These are phyloP conservation scores for Cryphonectria parasitica DNA, from an alignment of 2,329 filamentous ascomycete species.

Conservation along the genomic window DNA sequence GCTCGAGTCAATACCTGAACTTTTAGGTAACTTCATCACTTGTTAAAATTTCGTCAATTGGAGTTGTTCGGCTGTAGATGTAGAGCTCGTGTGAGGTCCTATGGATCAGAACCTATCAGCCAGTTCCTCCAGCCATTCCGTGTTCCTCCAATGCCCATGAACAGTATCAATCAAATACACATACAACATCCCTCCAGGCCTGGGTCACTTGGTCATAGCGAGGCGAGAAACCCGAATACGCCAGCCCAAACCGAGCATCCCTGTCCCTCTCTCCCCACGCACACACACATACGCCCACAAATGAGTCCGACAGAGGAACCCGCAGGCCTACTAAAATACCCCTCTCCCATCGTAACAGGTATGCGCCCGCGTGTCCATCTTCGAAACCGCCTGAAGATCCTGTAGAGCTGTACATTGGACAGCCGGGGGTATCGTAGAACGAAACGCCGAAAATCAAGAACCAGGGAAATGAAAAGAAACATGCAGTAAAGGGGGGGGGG, in stretches of 20 bases:
- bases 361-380: background rate
- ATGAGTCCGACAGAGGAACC: background rate
- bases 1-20: background rate
- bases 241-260: background rate
- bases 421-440: background rate
- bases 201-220: background rate
- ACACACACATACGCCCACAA: background rate
- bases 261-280: background rate
- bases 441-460: background rate
- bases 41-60: background rate
- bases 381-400: background rate
- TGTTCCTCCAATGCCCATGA: background rate
- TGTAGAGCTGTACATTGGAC: background rate
- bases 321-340: background rate
- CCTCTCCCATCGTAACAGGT: background rate
- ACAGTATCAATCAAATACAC: background rate
- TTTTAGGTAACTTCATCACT: background rate
- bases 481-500: too few relatives aligned
- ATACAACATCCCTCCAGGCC: background rate
- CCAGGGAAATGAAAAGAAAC: background rate
- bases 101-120: background rate
- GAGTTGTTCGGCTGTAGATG: background rate
- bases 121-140: background rate
- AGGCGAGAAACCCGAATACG: background rate
- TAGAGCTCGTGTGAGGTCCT: background rate